Conservation (phyloP, 441 rosid species). For the Populus tomentosa region DNA sequence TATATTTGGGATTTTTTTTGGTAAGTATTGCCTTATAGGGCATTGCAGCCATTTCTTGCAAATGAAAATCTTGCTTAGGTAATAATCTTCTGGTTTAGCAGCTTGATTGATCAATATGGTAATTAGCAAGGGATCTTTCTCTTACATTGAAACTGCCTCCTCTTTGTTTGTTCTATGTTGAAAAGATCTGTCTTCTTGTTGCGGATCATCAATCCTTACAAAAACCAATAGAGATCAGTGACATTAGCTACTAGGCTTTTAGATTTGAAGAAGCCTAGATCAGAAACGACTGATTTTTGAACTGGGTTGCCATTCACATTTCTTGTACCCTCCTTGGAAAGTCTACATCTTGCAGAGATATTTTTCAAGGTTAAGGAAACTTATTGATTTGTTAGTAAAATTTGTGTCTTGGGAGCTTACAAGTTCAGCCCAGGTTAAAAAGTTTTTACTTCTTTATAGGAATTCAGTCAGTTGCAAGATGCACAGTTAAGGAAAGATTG, state of each 20-base stretch:
- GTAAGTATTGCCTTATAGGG: neutral
- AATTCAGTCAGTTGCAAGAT: neutral
- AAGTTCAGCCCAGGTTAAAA: neutral
- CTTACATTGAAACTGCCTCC: neutral
- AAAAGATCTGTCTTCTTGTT: too few relatives aligned
- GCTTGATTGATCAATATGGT: neutral
- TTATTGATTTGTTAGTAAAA: neutral
- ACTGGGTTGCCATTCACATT: neutral
- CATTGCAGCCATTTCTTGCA: neutral
- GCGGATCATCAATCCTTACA: neutral
- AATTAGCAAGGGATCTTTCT: neutral
- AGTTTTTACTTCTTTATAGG: neutral
- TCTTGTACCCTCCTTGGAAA: neutral
- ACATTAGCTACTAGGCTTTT: too few relatives aligned
- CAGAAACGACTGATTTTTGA: conserved; percentile 8
- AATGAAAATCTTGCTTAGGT: neutral
- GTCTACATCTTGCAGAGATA: neutral
- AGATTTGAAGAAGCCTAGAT: conserved; percentile 3
- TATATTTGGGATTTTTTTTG: neutral
- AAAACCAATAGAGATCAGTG: neutral
- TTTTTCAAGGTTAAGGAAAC: conserved; percentile 6
- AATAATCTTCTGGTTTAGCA: neutral
- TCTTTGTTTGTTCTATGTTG: neutral
- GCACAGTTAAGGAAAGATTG: neutral
- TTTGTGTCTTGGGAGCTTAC: neutral